Evolutionary conservation across 2,329 filamentous ascomycete genomes (phyloP).

Genomic region (Beauveria bassiana): DNA sequence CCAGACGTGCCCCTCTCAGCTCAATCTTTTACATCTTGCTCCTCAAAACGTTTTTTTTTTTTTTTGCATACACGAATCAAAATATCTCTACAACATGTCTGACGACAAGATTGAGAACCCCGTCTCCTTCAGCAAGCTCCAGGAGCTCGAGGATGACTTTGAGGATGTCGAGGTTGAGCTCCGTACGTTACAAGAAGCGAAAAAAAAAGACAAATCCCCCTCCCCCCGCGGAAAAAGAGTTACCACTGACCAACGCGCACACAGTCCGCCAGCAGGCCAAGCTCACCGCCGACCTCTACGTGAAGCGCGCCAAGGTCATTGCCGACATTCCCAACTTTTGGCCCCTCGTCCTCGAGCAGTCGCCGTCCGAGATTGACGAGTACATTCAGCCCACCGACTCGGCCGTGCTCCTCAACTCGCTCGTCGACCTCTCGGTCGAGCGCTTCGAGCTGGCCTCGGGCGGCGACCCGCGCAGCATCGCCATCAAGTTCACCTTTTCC

Average conservation of each 20-base stretch:
- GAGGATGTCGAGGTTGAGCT: conserved; percentile 76
- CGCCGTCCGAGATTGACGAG: conserved; percentile 77
- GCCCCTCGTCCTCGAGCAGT: conserved; percentile 85
- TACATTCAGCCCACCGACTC: conserved; percentile 79
- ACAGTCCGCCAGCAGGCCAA: conserved; percentile 66
- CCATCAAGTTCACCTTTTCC: conserved; percentile 69
- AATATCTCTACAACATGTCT: neutral
- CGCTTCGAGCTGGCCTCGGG: conserved; percentile 68
- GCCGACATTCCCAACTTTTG: conserved; percentile 80
- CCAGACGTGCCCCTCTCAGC: neutral
- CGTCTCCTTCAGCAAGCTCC: conserved; percentile 68
- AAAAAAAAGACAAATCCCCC: neutral
- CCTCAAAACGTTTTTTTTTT: neutral
- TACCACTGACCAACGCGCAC: neutral
- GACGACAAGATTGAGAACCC: conserved; percentile 26
- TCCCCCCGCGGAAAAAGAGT: too few relatives aligned
- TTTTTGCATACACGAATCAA: neutral
- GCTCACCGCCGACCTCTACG: conserved; percentile 64
- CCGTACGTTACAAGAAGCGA: conserved; percentile 45
- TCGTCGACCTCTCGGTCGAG: conserved; percentile 63
- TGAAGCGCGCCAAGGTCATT: conserved; percentile 64
- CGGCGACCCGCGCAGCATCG: conserved; percentile 74
- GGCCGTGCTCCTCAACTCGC: conserved; percentile 58
- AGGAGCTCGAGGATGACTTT: conserved; percentile 74
- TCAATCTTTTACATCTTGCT: neutral